These are phyloP conservation scores for Kodamaea restingae DNA, from an alignment of 805 yeast genomes.

Conservation along the genomic window DNA sequence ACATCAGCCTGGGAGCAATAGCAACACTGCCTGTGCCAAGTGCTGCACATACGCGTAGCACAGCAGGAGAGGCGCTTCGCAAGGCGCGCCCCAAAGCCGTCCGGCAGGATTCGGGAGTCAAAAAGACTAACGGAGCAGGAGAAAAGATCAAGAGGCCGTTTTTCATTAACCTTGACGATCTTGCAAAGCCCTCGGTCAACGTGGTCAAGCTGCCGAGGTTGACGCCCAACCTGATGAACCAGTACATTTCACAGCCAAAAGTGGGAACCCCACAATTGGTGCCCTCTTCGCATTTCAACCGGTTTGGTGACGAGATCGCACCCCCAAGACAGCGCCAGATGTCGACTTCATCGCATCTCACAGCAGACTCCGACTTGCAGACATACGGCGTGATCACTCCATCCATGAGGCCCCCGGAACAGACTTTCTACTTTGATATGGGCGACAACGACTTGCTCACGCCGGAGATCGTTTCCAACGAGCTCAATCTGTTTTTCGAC, in stretches of 20 bases:
- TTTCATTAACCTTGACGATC: slow-evolving; percentile 13
- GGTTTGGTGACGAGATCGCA: slow-evolving; percentile 2
- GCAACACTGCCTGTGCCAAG: neutral
- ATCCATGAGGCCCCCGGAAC: slow-evolving; percentile 30
- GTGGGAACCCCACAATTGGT: slow-evolving; percentile 9
- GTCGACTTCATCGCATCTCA: neutral
- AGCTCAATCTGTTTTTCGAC: slow-evolving; percentile 2
- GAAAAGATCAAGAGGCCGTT: slow-evolving; percentile 6
- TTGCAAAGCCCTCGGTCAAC: slow-evolving; percentile 7
- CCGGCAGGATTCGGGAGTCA: slow-evolving; percentile 15
- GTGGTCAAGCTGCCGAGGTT: slow-evolving; percentile 6
- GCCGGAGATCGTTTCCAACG: slow-evolving; percentile 9
- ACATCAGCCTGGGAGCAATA: neutral
- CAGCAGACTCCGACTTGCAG: neutral
- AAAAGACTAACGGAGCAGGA: slow-evolving; percentile 3
- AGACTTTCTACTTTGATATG: slow-evolving; percentile 15
- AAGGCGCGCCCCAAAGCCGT: slow-evolving; percentile 10
- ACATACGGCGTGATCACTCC: slow-evolving; percentile 22
- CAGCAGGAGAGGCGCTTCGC: neutral
- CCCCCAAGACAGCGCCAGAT: neutral
- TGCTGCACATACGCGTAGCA: neutral
- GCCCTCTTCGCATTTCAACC: slow-evolving; percentile 15
- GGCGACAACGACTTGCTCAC: slow-evolving; percentile 7
- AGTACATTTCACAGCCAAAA: slow-evolving; percentile 3
- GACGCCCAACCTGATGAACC: slow-evolving; percentile 6